phyloP scores from a whole-genome alignment of 352 stramenopile genomes.

The Nothophytophthora sp. region DNA sequence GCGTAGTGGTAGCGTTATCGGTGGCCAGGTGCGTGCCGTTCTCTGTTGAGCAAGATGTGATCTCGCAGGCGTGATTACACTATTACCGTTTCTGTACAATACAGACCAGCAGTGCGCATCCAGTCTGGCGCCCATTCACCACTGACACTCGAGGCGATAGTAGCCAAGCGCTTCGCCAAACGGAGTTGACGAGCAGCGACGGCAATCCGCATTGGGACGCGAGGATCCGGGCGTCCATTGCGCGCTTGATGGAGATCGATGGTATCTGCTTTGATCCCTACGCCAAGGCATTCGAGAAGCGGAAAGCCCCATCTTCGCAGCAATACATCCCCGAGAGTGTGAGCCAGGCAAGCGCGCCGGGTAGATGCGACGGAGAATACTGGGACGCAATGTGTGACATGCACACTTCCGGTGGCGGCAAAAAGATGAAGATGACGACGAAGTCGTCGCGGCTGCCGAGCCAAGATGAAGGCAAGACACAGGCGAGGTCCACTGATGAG shows the following conservation, averaged over 20 bases:
- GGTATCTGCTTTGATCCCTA: conserved; percentile 20
- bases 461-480: conserved; percentile 22
- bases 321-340: conserved; percentile 32
- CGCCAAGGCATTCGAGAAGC: conserved; percentile 29
- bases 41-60: too few species aligned
- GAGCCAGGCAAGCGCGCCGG: conserved; percentile 10
- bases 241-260: conserved; percentile 31
- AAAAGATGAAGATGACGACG: conserved; percentile 36
- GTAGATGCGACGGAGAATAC: conserved; percentile 49
- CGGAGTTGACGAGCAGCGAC: neutral
- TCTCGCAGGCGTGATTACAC: too few species aligned
- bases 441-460: neutral
- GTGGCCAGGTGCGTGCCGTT: too few species aligned
- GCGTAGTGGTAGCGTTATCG: too few species aligned
- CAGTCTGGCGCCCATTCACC: too few species aligned
- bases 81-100: too few species aligned
- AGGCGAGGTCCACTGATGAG: conserved; percentile 20
- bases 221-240: conserved; percentile 24
- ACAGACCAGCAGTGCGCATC: too few species aligned
- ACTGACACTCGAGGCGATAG: too few species aligned
- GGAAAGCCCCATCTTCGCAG: conserved; percentile 25
- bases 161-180: too few species aligned
- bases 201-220: conserved; percentile 19
- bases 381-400: conserved; percentile 55
- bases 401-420: conserved; percentile 38